A percentile compares a stretch with the other conserved stretches of the same genome.
Conservation (phyloP, 2,329 filamentous ascomycete genomes). For the Zymoseptoria passerinii region DNA sequence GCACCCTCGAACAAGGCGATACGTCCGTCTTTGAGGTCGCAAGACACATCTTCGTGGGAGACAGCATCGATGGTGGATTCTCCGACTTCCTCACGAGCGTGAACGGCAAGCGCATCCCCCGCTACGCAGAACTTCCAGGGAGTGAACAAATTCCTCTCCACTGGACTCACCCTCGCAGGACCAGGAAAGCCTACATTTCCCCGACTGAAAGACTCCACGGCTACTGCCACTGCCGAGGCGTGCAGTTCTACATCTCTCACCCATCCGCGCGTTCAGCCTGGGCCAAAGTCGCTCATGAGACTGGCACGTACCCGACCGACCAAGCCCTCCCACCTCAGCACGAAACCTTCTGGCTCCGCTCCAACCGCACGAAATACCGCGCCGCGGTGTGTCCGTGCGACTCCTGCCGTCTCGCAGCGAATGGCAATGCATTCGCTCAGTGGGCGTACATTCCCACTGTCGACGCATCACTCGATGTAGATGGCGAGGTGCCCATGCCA, state of each 20-base stretch:
- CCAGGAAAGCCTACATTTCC: not conserved
- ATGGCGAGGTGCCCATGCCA: slow-evolving; percentile 13
- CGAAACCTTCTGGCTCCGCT: slow-evolving; percentile 52
- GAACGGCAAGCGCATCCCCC: slow-evolving; percentile 18
- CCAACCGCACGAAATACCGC: slow-evolving; percentile 43
- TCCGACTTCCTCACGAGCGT: slow-evolving; percentile 24
- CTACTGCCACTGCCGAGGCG: slow-evolving; percentile 47
- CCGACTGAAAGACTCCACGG: slow-evolving; percentile 31
- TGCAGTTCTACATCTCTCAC: slow-evolving; percentile 52
- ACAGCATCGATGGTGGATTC: slow-evolving; percentile 31
- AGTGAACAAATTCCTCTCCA: slow-evolving; percentile 14
- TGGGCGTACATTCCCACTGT: slow-evolving; percentile 56
- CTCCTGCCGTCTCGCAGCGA: slow-evolving; percentile 48
- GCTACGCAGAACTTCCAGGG: slow-evolving; percentile 16
- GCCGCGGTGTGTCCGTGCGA: slow-evolving; percentile 54
- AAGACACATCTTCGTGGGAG: slow-evolving; percentile 26
- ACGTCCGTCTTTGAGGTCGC: slow-evolving; percentile 18
- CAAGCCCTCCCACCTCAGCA: slow-evolving; percentile 30
- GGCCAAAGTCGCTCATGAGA: slow-evolving; percentile 36
- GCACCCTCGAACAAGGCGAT: slow-evolving; percentile 25
- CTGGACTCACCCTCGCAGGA: slow-evolving; percentile 15
- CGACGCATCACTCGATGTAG: slow-evolving; percentile 42
- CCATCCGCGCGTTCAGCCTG: slow-evolving; percentile 42
- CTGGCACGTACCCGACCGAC: not conserved
- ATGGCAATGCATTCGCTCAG: slow-evolving; percentile 55